Base-by-base conservation (phyloP, 1,284 basidiomycete species). In the Psilocybe mexicana region DNA sequence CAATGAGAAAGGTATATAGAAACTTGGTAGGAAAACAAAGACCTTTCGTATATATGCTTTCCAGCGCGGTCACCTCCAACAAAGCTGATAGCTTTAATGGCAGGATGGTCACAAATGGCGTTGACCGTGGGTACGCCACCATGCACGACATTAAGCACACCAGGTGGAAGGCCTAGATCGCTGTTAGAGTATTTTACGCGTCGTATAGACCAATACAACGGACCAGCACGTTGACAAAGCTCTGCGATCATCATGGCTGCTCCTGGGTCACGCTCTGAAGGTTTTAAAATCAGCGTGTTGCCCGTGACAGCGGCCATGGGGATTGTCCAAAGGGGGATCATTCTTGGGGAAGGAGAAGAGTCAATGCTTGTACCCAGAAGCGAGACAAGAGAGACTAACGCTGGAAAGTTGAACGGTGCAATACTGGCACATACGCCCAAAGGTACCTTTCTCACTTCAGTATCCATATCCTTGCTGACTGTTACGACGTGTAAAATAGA, bases 381-480 rank as follows among this genome's bases (percentile, higher is more conserved):
- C 43, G 47, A 28, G 52, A 24, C 2, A 45, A 54, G n/a, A 46
- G 8, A 12, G 10, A 65, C 86, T 68, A 71, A 92, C 90, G 93
- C 93, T 55, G 93, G 93, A 74, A 95, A 96, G 72, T 96, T 96
- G 79, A 95, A 96, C 7, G 95, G 95, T 28, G 92, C 88, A 45
- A 97, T 87, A 63, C 94, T 88, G 59, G 92, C 83, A 62, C 90
- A 92, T 38, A 93, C 89, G 61, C 91, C 90, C 23, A 94, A 76
- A 3, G 93, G 91, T 36, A 92, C 73, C 61, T 85, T 84, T 46
- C 94, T 83, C 24, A 89, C 88, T 60, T 92, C 88, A 7, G 96
- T 98, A 72, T 98, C 96, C 96, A 98, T 99, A 70, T 98, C 95
- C 74, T 89, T 94, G 74, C 92, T 92, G 6, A 96, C 94, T 90